Conservation (phyloP, 257 asterid species). For the Solanum neorickii region DNA sequence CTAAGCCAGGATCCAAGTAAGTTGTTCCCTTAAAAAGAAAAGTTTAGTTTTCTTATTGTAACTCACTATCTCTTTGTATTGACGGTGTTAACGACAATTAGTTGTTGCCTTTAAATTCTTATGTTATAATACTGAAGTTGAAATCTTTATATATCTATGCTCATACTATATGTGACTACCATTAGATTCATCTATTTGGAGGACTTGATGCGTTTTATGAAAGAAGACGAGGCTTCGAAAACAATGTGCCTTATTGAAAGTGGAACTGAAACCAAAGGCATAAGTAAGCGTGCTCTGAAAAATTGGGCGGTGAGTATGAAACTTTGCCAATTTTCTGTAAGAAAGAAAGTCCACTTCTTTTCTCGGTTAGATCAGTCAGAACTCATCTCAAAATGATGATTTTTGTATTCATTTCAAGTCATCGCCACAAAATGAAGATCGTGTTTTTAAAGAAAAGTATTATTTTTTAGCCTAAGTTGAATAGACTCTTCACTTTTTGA, state of each 20-base stretch:
- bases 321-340: not conserved
- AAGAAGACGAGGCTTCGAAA: constrained; percentile 69
- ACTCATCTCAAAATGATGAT: not conserved
- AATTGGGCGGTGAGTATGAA: constrained; percentile 63
- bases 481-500: not conserved
- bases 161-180: not conserved
- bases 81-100: not conserved
- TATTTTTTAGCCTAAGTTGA: not conserved
- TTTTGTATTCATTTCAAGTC: not conserved
- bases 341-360: not conserved
- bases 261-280: constrained; percentile 52
- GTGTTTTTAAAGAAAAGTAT: not conserved
- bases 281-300: constrained; percentile 66
- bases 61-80: not conserved
- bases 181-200: constrained; percentile 47
- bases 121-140: not conserved
- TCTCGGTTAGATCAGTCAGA: not conserved
- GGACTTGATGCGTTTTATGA: constrained; percentile 72
- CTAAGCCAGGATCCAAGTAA: constrained; percentile 64
- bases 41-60: not conserved
- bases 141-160: not conserved
- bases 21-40: not conserved
- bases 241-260: constrained; percentile 57
- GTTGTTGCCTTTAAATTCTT: not conserved
- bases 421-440: not conserved